Evolutionary conservation across 2,329 filamentous ascomycete genomes (phyloP).

Genomic region (Exophiala lecanii-corni): DNA sequence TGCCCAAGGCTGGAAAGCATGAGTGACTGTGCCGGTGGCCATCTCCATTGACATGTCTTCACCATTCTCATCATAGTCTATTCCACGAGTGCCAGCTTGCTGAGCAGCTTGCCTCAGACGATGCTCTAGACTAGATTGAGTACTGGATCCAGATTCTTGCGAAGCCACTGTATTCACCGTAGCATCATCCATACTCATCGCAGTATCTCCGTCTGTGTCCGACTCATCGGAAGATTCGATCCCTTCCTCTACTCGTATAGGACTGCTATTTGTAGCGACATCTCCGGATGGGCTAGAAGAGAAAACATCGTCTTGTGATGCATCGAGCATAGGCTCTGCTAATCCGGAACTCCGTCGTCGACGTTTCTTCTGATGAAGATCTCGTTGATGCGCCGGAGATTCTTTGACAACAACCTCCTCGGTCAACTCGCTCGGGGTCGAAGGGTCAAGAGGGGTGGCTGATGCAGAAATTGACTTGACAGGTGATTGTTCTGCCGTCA

Average conservation of each 20-base stretch:
- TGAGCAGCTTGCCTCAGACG: constrained; percentile 70
- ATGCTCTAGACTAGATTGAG: constrained; percentile 71
- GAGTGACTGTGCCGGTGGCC: constrained; percentile 55
- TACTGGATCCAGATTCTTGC: constrained; percentile 52
- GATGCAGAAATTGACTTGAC: constrained; percentile 10
- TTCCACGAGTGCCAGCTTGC: constrained; percentile 67
- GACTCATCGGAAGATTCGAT: constrained; percentile 48
- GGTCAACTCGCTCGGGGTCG: constrained; percentile 58
- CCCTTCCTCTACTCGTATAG: constrained; percentile 43
- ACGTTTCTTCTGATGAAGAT: constrained; percentile 51
- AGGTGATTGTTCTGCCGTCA: constrained; percentile 36
- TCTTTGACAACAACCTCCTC: constrained; percentile 54
- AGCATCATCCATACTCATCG: constrained; percentile 77
- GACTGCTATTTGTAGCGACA: constrained; percentile 35
- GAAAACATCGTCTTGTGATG: constrained; percentile 51
- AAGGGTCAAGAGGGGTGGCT: constrained; percentile 48
- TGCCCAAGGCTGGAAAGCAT: constrained; percentile 47
- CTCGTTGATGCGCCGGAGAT: constrained; percentile 62
- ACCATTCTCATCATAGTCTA: constrained; percentile 56
- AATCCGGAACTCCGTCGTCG: constrained; percentile 59
- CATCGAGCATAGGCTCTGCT: constrained; percentile 42
- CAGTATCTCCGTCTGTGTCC: constrained; percentile 67
- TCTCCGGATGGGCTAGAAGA: constrained; percentile 64
- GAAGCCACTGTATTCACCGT: constrained; percentile 65
- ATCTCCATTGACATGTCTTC: constrained; percentile 79